These are phyloP conservation scores for Oidium heveae DNA, from an alignment of 2,329 filamentous ascomycete genomes.

Conservation along the genomic window DNA sequence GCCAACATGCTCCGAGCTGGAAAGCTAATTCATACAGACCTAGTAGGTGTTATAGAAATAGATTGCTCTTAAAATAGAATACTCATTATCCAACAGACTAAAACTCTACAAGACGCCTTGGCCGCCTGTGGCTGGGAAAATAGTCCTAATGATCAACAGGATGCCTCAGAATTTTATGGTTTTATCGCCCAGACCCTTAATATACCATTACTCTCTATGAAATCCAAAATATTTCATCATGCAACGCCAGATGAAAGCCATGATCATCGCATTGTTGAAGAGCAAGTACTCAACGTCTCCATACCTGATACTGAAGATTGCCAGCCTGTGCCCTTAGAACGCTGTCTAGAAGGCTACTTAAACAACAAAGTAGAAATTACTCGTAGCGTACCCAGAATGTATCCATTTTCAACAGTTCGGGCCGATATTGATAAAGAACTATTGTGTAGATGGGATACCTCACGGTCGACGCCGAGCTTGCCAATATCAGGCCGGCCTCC, in stretches of 20 bases:
- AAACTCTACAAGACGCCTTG: constrained; percentile 57
- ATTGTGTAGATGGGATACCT: background rate
- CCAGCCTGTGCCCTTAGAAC: constrained; percentile 54
- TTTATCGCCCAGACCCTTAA: constrained; percentile 83
- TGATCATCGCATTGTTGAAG: constrained; percentile 87
- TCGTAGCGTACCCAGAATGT: constrained; percentile 39
- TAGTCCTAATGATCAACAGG: constrained; percentile 55
- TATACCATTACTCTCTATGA: constrained; percentile 64
- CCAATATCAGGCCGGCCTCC: background rate
- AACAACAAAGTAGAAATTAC: constrained; percentile 68
- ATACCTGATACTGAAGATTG: constrained; percentile 49
- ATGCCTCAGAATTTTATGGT: constrained; percentile 83
- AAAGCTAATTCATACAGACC: constrained; percentile 59
- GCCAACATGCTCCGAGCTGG: constrained; percentile 77
- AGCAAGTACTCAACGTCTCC: constrained; percentile 70
- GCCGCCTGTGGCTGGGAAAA: constrained; percentile 85
- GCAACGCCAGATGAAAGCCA: constrained; percentile 61
- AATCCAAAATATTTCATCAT: constrained; percentile 85
- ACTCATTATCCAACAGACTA: constrained; percentile 28
- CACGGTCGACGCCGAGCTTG: background rate
- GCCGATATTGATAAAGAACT: constrained; percentile 2
- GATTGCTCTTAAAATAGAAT: background rate
- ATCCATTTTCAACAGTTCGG: constrained; percentile 21
- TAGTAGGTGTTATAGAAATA: constrained; percentile 17
- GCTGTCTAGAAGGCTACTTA: constrained; percentile 84